Evolutionary conservation across 768 basidiomycete genomes (phyloP).

Genomic region (Rhodocollybia butyracea): DNA sequence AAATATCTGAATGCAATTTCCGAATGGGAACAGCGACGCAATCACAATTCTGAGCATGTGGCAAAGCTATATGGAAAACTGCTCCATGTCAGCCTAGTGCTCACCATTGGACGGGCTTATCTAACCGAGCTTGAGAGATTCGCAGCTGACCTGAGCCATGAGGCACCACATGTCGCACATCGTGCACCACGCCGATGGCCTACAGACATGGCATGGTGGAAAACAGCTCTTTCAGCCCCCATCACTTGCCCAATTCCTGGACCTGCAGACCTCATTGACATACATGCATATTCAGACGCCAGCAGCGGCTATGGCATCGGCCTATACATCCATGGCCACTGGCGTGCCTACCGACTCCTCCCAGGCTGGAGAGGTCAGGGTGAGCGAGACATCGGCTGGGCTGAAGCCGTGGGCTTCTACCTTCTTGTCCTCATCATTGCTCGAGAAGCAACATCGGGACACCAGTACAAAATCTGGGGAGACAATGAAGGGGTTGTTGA

Average conservation of each 20-base stretch:
- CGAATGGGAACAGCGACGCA: conserved; percentile 16
- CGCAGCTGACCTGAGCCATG: neutral
- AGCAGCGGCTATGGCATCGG: conserved; percentile 33
- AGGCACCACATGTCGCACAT: neutral
- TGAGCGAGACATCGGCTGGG: too few species aligned
- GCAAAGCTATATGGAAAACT: conserved; percentile 38
- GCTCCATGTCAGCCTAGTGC: conserved; percentile 26
- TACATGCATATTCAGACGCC: conserved; percentile 38
- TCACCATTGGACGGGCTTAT: conserved; percentile 31
- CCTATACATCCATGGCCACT: conserved; percentile 24
- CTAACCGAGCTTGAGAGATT: conserved; percentile 34
- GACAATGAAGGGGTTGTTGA: conserved; percentile 41
- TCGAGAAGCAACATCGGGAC: neutral
- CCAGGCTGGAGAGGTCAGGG: conserved; percentile 25
- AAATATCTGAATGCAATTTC: conserved; percentile 28
- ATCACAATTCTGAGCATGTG: conserved; percentile 30
- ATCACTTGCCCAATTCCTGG: conserved; percentile 23
- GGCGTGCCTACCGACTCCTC: conserved; percentile 31
- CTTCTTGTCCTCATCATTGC: conserved; percentile 27
- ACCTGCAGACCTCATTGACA: conserved; percentile 20
- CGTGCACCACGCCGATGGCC: conserved; percentile 1
- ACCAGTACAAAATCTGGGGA: conserved; percentile 24
- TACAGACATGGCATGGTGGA: conserved; percentile 35
- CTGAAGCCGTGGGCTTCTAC: conserved; percentile 41
- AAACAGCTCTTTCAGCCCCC: conserved; percentile 7